A percentile compares a stretch with the other conserved stretches of the same genome.
Evolutionary conservation across 106 monocot species (phyloP).

Genomic region (Dendrobium huoshanense): DNA sequence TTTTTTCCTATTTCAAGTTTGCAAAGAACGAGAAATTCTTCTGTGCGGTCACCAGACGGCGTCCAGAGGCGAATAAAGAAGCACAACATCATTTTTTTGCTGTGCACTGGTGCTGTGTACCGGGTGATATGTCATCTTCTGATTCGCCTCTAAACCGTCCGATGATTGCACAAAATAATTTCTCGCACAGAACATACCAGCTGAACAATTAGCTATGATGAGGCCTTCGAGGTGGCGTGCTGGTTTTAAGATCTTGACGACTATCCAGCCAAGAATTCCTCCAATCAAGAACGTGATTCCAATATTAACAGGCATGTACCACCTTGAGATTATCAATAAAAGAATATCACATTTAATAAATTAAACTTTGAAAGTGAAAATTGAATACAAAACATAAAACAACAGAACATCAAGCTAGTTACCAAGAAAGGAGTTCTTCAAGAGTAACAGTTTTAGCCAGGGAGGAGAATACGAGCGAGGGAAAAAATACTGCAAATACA

Average conservation of each 20-base stretch:
- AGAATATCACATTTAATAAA: neutral
- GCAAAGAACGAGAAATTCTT: neutral
- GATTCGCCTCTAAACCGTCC: no score
- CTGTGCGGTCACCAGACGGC: no score
- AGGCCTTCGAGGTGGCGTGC: slow-evolving; percentile 47
- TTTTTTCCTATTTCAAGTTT: no score
- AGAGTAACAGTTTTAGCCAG: slow-evolving; percentile 45
- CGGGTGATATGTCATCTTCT: no score
- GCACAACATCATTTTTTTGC: no score
- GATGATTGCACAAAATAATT: no score
- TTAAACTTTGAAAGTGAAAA: no score
- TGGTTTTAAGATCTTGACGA: slow-evolving; percentile 57
- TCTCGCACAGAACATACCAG: slow-evolving; percentile 27
- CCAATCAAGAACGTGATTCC: slow-evolving; percentile 50
- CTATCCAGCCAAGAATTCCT: slow-evolving; percentile 61
- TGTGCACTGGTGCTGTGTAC: no score
- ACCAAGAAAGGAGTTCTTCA: slow-evolving; percentile 51
- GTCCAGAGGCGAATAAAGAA: no score
- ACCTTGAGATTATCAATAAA: slow-evolving; percentile 29
- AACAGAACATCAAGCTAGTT: neutral
- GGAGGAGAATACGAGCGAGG: slow-evolving; percentile 38
- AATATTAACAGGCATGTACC: slow-evolving; percentile 83
- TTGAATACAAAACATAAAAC: neutral
- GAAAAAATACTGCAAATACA: slow-evolving; percentile 44
- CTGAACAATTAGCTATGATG: slow-evolving; percentile 48